Percentiles rank a stretch among this genome's conserved stretches.
Evolutionary conservation across 306 rosid genomes (phyloP).

Genomic region (Potentilla sterilis): DNA sequence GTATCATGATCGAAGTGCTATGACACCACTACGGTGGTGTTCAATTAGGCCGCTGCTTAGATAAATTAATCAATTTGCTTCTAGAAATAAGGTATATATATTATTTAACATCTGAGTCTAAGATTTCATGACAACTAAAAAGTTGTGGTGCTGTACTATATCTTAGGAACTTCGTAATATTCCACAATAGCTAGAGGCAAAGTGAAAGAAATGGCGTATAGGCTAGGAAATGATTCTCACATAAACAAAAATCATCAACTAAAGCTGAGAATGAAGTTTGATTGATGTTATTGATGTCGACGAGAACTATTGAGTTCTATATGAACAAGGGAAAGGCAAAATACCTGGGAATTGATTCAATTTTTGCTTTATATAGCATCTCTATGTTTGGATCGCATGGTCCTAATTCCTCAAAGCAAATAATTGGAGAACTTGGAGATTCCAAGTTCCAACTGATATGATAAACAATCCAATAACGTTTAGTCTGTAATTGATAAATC

Average conservation of each 20-base stretch:
- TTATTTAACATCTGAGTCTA: constrained; percentile 22
- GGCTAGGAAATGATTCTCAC: neutral
- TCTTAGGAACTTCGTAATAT: constrained; percentile 13
- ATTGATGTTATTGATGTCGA: neutral
- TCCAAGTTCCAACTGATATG: neutral
- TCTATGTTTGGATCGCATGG: neutral
- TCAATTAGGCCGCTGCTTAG: neutral
- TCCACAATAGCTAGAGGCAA: neutral
- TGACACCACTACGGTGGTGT: neutral
- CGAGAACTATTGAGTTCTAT: neutral
- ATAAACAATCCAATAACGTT: no score
- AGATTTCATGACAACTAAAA: constrained; percentile 11
- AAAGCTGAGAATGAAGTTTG: neutral
- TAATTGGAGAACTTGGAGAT: neutral
- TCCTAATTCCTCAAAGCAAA: neutral
- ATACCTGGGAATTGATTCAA: constrained; percentile 45
- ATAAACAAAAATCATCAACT: neutral
- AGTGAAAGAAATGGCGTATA: neutral
- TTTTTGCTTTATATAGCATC: constrained; percentile 22
- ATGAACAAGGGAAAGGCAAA: neutral
- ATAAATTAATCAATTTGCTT: constrained; percentile 15
- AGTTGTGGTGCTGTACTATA: constrained; percentile 33
- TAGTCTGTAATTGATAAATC: no score
- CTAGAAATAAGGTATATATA: constrained; percentile 14
- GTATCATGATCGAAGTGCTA: neutral